Evolutionary conservation across 1,284 basidiomycete genomes (phyloP), one percentile per base, ranked within the genome.

Genomic region (Boletus mariae): DNA sequence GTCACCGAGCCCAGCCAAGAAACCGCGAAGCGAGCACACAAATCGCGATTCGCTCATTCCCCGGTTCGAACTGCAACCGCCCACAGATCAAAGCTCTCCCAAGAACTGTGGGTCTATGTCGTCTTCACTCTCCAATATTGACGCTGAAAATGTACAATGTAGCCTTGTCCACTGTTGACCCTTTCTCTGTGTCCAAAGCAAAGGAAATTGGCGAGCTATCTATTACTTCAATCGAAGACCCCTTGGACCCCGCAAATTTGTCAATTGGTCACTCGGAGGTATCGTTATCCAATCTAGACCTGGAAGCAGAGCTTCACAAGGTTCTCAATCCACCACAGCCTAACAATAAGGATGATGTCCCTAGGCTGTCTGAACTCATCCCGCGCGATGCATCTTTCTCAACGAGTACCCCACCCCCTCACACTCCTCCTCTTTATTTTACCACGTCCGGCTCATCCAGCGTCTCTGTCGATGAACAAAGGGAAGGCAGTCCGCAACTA

Each of bases 1-100:
- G 0, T 84, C 81, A 29, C 83, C 85, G 0, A 84, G 83, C 2
- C 83, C 82, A 1, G 71, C 76, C 51, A 84, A 82, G 59, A 52
- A 56, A 7, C 51, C 12, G 20, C 55, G 45, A 17, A 57, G 41
- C 23, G 51, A 61, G 35, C 57, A 61, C 2, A 51, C 57, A 2
- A 63, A 56, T 8, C 57, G 51, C 9, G 66, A 66, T 48, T 70
- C 67, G 13, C 63, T 78, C 20, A 64, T 83, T 43, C 80, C 80
- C 0, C 73, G 68, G 40, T 78, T 82, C 45, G 73, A 61, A 15
- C 48, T 64, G 15, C 61, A 50, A 28, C 49, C 46, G 0, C 57
- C 55, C 1, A 53, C 32, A 38, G 55, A 49, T 44, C 55, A 66
- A 40, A 67, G 59, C 17, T 66, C 64, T 2, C 64, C 66, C 5